A percentile compares a stretch with the other conserved stretches of the same genome.
phyloP scores from a whole-genome alignment of 2,329 filamentous ascomycete species.

The Paracamarosporium sp. region DNA sequence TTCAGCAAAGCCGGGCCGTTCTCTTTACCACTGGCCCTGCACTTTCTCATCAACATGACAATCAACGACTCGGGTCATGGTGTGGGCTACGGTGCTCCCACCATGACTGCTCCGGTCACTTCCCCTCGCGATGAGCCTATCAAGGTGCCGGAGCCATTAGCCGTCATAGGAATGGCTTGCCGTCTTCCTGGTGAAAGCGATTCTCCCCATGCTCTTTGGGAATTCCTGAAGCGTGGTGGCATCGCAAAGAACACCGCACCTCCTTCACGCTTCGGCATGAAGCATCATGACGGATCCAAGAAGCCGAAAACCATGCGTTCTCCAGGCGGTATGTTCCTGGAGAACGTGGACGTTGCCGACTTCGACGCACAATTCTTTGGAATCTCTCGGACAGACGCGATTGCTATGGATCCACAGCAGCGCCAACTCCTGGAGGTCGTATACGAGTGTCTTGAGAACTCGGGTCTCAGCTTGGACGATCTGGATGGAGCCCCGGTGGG shows the following conservation, averaged over 20 bases:
- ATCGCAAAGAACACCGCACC: background rate
- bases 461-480: conserved; percentile 27
- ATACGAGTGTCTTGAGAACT: conserved; percentile 47
- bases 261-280: background rate
- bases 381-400: conserved; percentile 21
- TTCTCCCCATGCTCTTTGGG: conserved; percentile 39
- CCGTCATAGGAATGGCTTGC: conserved; percentile 18
- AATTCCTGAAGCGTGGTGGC: conserved; percentile 31
- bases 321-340: conserved; percentile 50
- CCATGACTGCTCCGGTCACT: background rate
- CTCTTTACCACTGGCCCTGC: too few relatives aligned
- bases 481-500: background rate
- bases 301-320: conserved; percentile 41
- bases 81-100: background rate
- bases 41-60: too few relatives aligned
- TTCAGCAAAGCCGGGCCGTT: too few relatives aligned
- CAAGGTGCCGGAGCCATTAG: conserved; percentile 13
- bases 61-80: too few relatives aligned
- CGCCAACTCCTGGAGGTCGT: conserved; percentile 29
- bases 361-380: conserved; percentile 42
- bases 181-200: conserved; percentile 36
- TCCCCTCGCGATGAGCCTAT: too few relatives aligned
- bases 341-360: conserved; percentile 35
- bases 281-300: conserved; percentile 12
- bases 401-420: conserved; percentile 31